Evolutionary conservation across 805 yeast species (phyloP).

Genomic region (Spathaspora arborariae): DNA sequence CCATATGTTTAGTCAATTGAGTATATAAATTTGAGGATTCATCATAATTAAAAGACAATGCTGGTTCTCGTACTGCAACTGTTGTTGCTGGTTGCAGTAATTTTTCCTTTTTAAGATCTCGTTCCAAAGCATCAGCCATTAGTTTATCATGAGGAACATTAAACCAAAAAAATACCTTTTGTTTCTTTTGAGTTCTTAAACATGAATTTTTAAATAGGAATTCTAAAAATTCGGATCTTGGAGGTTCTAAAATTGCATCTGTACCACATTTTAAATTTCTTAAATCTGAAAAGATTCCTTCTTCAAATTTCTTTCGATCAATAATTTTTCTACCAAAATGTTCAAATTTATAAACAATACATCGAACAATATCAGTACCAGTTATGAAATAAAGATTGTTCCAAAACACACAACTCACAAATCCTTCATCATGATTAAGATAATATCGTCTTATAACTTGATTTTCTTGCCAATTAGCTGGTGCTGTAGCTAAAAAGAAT

Average conservation of each 20-base stretch:
- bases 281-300: conserved; percentile 89
- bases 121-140: conserved; percentile 88
- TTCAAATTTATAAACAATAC: conserved; percentile 81
- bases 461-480: conserved; percentile 87
- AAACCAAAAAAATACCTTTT: conserved; percentile 95
- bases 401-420: conserved; percentile 92
- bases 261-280: conserved; percentile 81
- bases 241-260: conserved; percentile 84
- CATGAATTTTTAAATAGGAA: conserved; percentile 84
- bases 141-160: conserved; percentile 91
- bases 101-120: conserved; percentile 81
- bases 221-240: conserved; percentile 79
- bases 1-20: conserved; percentile 46
- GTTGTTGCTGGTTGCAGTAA: conserved; percentile 66
- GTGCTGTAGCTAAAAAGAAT: conserved; percentile 88
- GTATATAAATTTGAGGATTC: conserved; percentile 46
- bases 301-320: conserved; percentile 93
- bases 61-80: conserved; percentile 69
- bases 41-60: conserved; percentile 70
- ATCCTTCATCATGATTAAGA: conserved; percentile 83
- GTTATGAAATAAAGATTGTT: conserved; percentile 84
- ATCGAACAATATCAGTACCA: conserved; percentile 93
- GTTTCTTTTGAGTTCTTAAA: conserved; percentile 91
- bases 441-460: conserved; percentile 85
- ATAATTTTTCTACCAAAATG: conserved; percentile 82